phyloP scores from a whole-genome alignment of 108 stramenopile genomes.

The Schizochytrium sp. region DNA sequence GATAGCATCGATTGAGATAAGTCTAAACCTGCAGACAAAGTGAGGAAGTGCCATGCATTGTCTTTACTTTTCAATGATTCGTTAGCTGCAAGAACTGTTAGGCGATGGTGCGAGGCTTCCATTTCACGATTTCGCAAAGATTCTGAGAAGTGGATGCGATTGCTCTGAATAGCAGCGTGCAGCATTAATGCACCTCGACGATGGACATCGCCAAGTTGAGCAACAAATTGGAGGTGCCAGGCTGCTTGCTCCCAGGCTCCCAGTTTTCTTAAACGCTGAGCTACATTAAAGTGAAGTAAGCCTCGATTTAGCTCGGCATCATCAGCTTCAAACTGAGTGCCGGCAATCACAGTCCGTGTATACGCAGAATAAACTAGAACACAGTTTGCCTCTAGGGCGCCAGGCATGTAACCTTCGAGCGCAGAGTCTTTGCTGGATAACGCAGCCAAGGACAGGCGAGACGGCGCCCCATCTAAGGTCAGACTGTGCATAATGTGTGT shows the following conservation, averaged over 20 bases:
- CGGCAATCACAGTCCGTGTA: neutral
- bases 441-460: neutral
- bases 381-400: neutral
- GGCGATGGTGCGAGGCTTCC: neutral
- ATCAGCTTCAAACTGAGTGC: neutral
- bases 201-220: neutral
- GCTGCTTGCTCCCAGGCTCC: neutral
- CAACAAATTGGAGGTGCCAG: conserved; percentile 7
- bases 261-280: neutral
- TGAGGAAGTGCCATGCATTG: neutral
- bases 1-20: neutral
- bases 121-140: neutral
- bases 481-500: neutral
- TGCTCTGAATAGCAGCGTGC: neutral
- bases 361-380: conserved; percentile 1
- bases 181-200: neutral
- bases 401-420: conserved; percentile 13
- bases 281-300: neutral
- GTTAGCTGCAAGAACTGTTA: neutral
- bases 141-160: neutral
- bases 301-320: neutral
- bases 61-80: neutral
- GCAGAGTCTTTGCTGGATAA: neutral
- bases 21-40: neutral
- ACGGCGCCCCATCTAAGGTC: neutral